phyloP scores from a whole-genome alignment of 306 rosid species.

The Malus domestica region DNA sequence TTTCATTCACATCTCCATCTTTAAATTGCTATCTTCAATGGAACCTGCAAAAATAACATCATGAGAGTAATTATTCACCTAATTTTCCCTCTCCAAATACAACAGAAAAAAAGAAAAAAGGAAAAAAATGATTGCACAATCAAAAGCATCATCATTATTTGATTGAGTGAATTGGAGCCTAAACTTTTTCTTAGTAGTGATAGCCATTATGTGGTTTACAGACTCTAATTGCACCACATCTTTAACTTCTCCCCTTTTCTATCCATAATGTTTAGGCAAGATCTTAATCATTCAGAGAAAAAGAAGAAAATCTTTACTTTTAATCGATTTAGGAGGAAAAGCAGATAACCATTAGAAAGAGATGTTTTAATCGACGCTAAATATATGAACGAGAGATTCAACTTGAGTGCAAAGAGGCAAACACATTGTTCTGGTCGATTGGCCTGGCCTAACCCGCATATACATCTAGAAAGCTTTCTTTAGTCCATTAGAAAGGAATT shows the following conservation, averaged over 20 bases:
- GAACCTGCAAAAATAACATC: conserved; percentile 36
- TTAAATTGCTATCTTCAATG: conserved; percentile 50
- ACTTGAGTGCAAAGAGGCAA: no score
- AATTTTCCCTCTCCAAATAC: not conserved
- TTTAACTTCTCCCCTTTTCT: conserved; percentile 1
- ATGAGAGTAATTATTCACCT: not conserved
- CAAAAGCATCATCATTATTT: not conserved
- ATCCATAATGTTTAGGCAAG: conserved; percentile 1
- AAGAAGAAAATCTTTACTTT: not conserved
- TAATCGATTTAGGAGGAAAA: conserved; percentile 9
- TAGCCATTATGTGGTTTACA: conserved; percentile 19
- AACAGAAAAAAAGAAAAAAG: not conserved
- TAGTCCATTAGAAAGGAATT: conserved; percentile 17
- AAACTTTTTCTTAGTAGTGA: not conserved
- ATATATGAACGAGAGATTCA: no score
- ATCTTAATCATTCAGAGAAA: conserved; percentile 12
- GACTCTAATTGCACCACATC: conserved; percentile 23
- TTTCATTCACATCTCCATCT: conserved; percentile 67
- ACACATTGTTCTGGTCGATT: no score
- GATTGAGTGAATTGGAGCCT: conserved; percentile 5
- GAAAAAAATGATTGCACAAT: not conserved
- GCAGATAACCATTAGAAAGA: not conserved
- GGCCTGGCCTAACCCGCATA: no score
- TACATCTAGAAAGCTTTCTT: not conserved
- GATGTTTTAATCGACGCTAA: no score